A percentile compares a stretch with the other conserved stretches of the same genome.
phyloP scores from a whole-genome alignment of 2,329 filamentous ascomycete genomes.

The Blastomyces emzantsi region DNA sequence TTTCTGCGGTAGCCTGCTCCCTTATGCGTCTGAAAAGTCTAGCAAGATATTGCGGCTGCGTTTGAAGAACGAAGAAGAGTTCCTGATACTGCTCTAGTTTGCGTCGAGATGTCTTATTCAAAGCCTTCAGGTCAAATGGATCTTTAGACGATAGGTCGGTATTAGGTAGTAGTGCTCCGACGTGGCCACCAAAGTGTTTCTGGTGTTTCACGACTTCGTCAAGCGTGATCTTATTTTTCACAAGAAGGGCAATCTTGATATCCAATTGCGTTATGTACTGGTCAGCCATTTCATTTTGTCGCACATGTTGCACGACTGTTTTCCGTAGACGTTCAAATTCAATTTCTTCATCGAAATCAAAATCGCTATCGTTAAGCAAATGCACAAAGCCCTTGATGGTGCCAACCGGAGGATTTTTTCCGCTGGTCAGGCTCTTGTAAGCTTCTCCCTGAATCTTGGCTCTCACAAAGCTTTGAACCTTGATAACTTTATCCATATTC shows the following conservation, averaged over 20 bases:
- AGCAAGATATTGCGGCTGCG: slow-evolving; percentile 88
- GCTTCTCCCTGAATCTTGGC: slow-evolving; percentile 94
- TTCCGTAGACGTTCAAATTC: slow-evolving; percentile 93
- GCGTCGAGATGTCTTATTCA: slow-evolving; percentile 92
- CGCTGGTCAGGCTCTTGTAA: slow-evolving; percentile 92
- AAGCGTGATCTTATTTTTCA: slow-evolving; percentile 99
- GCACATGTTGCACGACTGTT: slow-evolving; percentile 92
- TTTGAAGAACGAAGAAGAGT: slow-evolving; percentile 94
- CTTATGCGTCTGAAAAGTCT: slow-evolving; percentile 76
- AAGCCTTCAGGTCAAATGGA: slow-evolving; percentile 89
- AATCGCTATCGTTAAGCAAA: slow-evolving; percentile 93
- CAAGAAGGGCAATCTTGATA: slow-evolving; percentile 95
- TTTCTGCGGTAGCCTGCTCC: slow-evolving; percentile 76
- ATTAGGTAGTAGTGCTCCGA: slow-evolving; percentile 76
- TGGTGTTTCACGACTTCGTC: slow-evolving; percentile 97
- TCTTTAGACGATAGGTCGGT: slow-evolving; percentile 81
- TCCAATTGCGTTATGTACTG: slow-evolving; percentile 98
- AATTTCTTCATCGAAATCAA: slow-evolving; percentile 97
- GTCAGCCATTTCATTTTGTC: slow-evolving; percentile 93
- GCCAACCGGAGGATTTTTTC: slow-evolving; percentile 92
- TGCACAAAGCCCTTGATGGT: slow-evolving; percentile 98
- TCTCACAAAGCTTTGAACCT: slow-evolving; percentile 93
- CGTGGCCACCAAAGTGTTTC: slow-evolving; percentile 86
- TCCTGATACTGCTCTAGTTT: slow-evolving; percentile 97
- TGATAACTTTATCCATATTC: slow-evolving; percentile 99